Percentiles rank a stretch among this genome's conserved stretches.
Evolutionary conservation across 2,329 filamentous ascomycete species (phyloP).

Genomic region (Xylaria sp.): DNA sequence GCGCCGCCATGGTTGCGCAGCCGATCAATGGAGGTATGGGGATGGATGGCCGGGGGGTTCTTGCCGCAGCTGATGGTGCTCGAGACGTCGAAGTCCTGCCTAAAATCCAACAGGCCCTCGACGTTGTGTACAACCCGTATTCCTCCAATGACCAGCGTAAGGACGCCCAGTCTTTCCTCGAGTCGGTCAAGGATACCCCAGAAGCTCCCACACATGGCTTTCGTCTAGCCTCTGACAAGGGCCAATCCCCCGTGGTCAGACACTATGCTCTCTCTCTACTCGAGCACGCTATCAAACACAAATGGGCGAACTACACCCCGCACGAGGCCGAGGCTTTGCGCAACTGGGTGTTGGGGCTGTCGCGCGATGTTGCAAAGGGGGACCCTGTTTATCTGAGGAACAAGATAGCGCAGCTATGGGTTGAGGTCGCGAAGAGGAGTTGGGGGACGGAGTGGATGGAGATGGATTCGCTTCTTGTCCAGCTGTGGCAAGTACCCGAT

Average conservation of each 20-base stretch:
- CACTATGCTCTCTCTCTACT: conserved; percentile 94
- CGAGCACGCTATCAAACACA: conserved; percentile 88
- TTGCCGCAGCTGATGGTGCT: conserved; percentile 50
- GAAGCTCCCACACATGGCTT: conserved; percentile 89
- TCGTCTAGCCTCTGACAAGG: conserved; percentile 77
- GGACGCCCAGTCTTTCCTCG: conserved; percentile 86
- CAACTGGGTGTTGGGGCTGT: conserved; percentile 81
- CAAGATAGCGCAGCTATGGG: conserved; percentile 95
- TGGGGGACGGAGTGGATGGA: conserved; percentile 95
- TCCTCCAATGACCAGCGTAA: conserved; percentile 84
- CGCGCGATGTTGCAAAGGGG: conserved; percentile 72
- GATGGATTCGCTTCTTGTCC: conserved; percentile 87
- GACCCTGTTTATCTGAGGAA: conserved; percentile 89
- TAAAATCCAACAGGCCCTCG: conserved; percentile 83
- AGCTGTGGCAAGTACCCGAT: conserved; percentile 79
- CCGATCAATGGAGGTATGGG: conserved; percentile 46
- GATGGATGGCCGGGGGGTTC: conserved; percentile 49
- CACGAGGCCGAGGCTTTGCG: conserved; percentile 76
- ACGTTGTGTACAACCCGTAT: conserved; percentile 84
- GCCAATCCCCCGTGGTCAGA: conserved; percentile 82
- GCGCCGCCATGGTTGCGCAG: conserved; percentile 43
- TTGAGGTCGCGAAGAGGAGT: conserved; percentile 89
- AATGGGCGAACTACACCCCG: conserved; percentile 77
- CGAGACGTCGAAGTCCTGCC: conserved; percentile 59
- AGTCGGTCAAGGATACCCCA: conserved; percentile 80